Percentiles rank a stretch among this genome's conserved stretches.
Conservation (phyloP, 805 yeast species). For the Scheffersomyces stipitis region DNA sequence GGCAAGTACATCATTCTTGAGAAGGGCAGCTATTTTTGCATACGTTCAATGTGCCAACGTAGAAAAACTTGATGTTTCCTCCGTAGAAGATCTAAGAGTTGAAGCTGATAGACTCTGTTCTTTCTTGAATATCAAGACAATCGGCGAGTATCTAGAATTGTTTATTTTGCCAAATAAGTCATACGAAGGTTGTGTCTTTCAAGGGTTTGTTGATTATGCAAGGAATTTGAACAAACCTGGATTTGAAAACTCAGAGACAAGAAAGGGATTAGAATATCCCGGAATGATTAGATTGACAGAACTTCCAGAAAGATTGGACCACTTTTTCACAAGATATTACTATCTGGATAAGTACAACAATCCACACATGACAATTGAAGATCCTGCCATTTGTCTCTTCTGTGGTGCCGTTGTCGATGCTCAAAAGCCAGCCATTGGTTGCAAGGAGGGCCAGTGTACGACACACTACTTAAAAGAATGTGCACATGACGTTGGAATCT, state of each 20-base stretch:
- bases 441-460: conserved; percentile 73
- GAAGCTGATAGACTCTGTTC: conserved; percentile 58
- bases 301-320: conserved; percentile 67
- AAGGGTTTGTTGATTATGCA: conserved; percentile 16
- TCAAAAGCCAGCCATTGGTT: conserved; percentile 61
- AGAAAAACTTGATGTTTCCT: conserved; percentile 24
- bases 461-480: conserved; percentile 67
- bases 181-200: conserved; percentile 26
- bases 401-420: conserved; percentile 71
- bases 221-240: conserved; percentile 3
- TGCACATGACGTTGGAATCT: conserved; percentile 65
- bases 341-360: conserved; percentile 44
- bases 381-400: conserved; percentile 84
- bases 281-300: conserved; percentile 59
- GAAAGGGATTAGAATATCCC: conserved; percentile 55
- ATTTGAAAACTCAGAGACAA: conserved; percentile 11
- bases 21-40: conserved; percentile 60
- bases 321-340: conserved; percentile 61
- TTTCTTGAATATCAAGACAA: conserved; percentile 47
- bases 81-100: conserved; percentile 17
- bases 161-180: conserved; percentile 3
- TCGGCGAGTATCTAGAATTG: conserved; percentile 17
- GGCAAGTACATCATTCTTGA: conserved; percentile 60
- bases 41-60: conserved; percentile 52
- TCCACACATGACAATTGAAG: conserved; percentile 44